Evolutionary conservation across 495 filamentous ascomycete genomes (phyloP), one percentile per base, ranked within the genome.

Genomic region (Podospora fimiseda): DNA sequence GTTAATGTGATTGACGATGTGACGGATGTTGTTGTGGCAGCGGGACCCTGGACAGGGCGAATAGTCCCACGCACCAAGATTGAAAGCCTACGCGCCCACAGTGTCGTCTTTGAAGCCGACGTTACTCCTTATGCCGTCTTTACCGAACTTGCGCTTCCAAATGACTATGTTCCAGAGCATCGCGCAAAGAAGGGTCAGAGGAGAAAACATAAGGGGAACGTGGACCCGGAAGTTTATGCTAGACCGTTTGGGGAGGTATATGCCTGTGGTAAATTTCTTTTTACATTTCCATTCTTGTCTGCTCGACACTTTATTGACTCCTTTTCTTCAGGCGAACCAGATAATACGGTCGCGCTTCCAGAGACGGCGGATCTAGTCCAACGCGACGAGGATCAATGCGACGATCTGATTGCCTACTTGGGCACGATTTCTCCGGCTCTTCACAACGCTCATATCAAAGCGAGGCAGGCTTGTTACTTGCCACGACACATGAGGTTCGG

Each of bases 171-270:
- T 20, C 77, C 71, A 21, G 70, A 68, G 39, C 69, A 76, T 50
- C 59, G 67, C 27, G 65, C 58, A 44, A 67, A 50, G 52, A 56
- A 66, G 57, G 65, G 71, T 44, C 76, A 84, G 59, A 79, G 75
- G 70, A 62, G 75, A 20, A 71, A 74, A 8, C 79, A 83, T 40
- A 67, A 71, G 14, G 78, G 80, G 4, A 81, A 79, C 18, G 88
- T 87, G 15, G 82, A 87, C 22, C 92, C 93, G 2, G 93, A 98
- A 69, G 93, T 98, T 58, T 97, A 97, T 66, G 86, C 92, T 13
- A 80, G 93, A 3, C 91, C 92, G 0, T 83, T 87, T 60, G 79
- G 87, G 42, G 91, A 94, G 56, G 88, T 95, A 37, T 98, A 97
- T 66, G 89, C 88, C 23, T 98, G 93, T 64, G 80, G 74, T 76